Conservation (phyloP, 306 rosid species). For the Trifolium repens region DNA sequence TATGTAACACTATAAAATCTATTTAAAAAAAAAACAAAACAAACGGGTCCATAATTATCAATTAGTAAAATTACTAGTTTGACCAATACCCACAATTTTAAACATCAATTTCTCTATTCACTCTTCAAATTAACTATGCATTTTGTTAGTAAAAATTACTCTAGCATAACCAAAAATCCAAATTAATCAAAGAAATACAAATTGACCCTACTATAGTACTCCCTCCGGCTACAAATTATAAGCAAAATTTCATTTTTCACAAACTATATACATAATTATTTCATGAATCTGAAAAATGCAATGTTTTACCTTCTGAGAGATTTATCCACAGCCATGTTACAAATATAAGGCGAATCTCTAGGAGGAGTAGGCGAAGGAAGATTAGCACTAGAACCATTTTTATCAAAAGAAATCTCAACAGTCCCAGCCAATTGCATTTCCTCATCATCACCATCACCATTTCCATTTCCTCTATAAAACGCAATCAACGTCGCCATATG, state of each 20-base stretch:
- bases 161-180: neutral
- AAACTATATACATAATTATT: too few relatives aligned
- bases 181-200: neutral
- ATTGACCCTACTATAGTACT: neutral
- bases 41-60: too few relatives aligned
- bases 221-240: too few relatives aligned
- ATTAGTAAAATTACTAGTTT: neutral
- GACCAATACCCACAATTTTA: neutral
- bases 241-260: too few relatives aligned
- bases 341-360: conserved; percentile 71
- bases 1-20: too few relatives aligned
- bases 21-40: too few relatives aligned
- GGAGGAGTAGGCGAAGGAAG: conserved; percentile 87
- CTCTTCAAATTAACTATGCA: neutral
- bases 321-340: conserved; percentile 70
- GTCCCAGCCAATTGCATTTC: conserved; percentile 72
- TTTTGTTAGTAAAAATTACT: neutral
- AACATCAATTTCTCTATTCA: neutral
- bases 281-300: neutral
- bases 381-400: conserved; percentile 67
- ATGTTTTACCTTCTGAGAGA: conserved; percentile 65
- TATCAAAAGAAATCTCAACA: conserved; percentile 82
- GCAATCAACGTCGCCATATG: conserved; percentile 80
- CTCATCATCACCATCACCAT: conserved; percentile 24
- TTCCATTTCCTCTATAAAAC: conserved; percentile 53